Evolutionary conservation across 148 eudicot species (phyloP), one percentile per base, ranked within the genome.

Genomic region (Gaultheria prostrata): DNA sequence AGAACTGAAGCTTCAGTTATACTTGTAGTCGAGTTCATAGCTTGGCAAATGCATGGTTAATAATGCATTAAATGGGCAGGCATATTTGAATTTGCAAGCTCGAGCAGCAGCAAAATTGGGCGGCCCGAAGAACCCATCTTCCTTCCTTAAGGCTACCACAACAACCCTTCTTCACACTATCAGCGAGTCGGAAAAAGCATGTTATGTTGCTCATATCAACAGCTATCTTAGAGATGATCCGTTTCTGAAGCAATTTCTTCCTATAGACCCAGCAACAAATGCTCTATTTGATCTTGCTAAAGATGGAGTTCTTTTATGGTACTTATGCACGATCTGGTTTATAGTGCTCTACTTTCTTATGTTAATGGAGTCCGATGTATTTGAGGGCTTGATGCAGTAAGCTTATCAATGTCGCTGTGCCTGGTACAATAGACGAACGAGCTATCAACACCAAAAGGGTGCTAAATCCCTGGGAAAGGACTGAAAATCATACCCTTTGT

Each of bases 291-390:
- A 97, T 70, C 95, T 97, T 81, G 97, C 94, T 13, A 97, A 91
- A 87, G 99, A 93, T 83, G 99, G 99, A 79, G 98, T 97, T 90
- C 98, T 97, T 80, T 87, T 97, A 84, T 97, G 99, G 99, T 97
- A 94, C 76, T 85, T 84, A 43, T 82, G 10, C 48, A 53, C 50
- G 59, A 63, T 77, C 54, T 78, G 83, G 77, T 86, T 74, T 77
- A n/a, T 43, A 26, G 18, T 79, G 3, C 56, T 79, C 56, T 70
- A 28, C 51, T 81, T 28, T 48, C 30, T 78, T 20, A 53, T 73
- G 71, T 46, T 39, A 33, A 46, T 9, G 15, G 45, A 21, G 71
- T 74, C 76, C 72, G 63, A 85, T 80, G 78, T 82, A 59, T 67
- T 76, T 46, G 59, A 61, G 82, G 82, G 84, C 65, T 86, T 80